Base-by-base conservation (phyloP, 2,329 filamentous ascomycete genomes). In the Apiospora kogelbergensis region DNA sequence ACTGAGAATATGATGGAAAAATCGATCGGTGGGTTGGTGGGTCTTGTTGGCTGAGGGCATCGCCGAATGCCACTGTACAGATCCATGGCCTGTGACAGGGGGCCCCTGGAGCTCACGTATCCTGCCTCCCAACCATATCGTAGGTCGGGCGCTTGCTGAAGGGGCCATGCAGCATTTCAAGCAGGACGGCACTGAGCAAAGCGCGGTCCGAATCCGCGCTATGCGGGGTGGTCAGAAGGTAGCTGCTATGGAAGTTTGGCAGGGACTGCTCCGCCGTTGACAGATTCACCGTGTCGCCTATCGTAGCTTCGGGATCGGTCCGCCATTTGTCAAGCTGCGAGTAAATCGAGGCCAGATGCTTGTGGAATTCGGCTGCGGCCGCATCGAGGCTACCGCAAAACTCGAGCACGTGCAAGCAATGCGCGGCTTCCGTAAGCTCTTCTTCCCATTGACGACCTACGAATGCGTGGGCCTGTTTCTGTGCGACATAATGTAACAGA, bases 381-480 rank as follows among this genome's bases (percentile, higher is more conserved):
- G 22, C 17, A 48, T 72, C 72, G 22, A 26, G 10, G 10, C 68
- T 57, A 11, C 68, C 46, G 63, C 65, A 71, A 53, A 30, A 60
- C 2, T 42, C 11, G 13, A 76, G 70, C 0, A 73, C 68, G 1
- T 64, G 48, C 0, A 79, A 70, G 37, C 78, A 79, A 6, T 72
- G 68, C n/a, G 70, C 70, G 20, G 74, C 74, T 2, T 70, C 70
- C 26, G 72, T 66, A 22, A 78, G 65, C 65, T 79, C 77, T 10
- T 71, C 72, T 9, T 70, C 67, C 75, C 76, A 79, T 1, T 67
- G 67, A 3, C 66, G 68, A 0, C 69, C 64, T 2, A 69, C 71
- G 63, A 75, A 73, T 13, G 71, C 67, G 68, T 79, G 76, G 0
- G 76, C 67, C 63, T 77, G 76, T 46, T 76, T 77, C 65, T 80